These are phyloP conservation scores for Aspergillus tamarii DNA, from an alignment of 2,329 filamentous ascomycete genomes.

Conservation along the genomic window DNA sequence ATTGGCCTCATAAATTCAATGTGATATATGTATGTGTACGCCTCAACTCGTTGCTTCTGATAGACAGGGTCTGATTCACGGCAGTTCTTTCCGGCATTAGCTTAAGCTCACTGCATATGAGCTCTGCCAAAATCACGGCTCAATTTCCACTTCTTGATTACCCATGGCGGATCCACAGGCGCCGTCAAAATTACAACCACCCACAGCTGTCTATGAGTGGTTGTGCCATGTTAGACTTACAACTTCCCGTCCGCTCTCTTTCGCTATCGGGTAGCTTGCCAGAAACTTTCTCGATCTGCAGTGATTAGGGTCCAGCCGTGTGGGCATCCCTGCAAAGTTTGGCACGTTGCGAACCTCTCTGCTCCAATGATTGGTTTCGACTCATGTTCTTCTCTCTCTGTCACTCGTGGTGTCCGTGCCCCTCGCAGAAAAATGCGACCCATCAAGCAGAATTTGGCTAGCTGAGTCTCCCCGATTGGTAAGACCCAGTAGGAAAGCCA, in stretches of 20 bases:
- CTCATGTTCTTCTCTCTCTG: not conserved
- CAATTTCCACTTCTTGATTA: not conserved
- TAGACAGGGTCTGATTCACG: not conserved
- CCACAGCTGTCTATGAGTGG: not conserved
- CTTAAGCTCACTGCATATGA: not conserved
- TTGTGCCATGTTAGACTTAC: not conserved
- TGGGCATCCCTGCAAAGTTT: not conserved
- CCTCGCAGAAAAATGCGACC: not conserved
- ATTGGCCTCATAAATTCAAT: not conserved
- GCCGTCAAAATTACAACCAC: too few relatives aligned
- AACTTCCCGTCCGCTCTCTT: not conserved
- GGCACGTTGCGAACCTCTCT: not conserved
- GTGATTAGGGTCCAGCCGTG: not conserved
- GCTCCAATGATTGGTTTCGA: not conserved
- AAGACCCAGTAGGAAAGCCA: not conserved
- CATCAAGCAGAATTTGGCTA: not conserved
- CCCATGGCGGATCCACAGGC: not conserved
- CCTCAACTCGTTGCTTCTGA: not conserved
- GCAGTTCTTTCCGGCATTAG: not conserved
- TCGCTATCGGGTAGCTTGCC: not conserved
- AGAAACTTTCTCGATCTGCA: not conserved
- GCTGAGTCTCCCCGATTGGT: not conserved
- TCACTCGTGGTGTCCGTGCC: conserved; percentile 1
- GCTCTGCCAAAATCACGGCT: not conserved
- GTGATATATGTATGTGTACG: not conserved